Conservation (phyloP, 768 basidiomycete species). For the Lactarius pseudohatsudake region DNA sequence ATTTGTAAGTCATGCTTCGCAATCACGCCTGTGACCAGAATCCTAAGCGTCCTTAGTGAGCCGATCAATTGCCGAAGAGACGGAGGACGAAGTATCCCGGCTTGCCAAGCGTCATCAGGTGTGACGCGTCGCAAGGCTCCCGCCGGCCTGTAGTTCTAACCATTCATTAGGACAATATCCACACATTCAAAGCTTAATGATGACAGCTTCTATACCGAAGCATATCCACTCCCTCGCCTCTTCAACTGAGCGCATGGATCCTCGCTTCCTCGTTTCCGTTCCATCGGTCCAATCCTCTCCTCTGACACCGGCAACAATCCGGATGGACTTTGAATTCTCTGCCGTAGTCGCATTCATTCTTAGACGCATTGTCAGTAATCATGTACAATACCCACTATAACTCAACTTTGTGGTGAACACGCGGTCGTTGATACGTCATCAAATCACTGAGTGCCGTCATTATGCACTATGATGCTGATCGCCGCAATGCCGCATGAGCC, state of each 20-base stretch:
- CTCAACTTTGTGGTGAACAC: conserved; percentile 1
- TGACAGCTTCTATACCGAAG: background rate
- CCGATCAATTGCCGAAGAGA: conserved; percentile 12
- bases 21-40: background rate
- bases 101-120: conserved; percentile 12
- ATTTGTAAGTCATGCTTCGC: conserved; percentile 5
- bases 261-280: background rate
- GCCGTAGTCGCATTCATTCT: background rate
- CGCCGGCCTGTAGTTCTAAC: background rate
- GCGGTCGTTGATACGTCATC: background rate
- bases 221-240: background rate
- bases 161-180: background rate
- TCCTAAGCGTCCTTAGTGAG: conserved; percentile 7
- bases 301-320: background rate
- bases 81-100: conserved; percentile 1
- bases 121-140: background rate
- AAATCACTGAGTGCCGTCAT: background rate
- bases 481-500: background rate
- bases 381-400: background rate
- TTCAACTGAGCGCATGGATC: conserved; percentile 4
- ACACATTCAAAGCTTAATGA: background rate
- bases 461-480: background rate
- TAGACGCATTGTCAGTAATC: background rate
- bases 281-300: background rate
- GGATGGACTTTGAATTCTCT: background rate